These are phyloP conservation scores for Lenzites betulinus DNA, from an alignment of 768 basidiomycete species.

Conservation along the genomic window DNA sequence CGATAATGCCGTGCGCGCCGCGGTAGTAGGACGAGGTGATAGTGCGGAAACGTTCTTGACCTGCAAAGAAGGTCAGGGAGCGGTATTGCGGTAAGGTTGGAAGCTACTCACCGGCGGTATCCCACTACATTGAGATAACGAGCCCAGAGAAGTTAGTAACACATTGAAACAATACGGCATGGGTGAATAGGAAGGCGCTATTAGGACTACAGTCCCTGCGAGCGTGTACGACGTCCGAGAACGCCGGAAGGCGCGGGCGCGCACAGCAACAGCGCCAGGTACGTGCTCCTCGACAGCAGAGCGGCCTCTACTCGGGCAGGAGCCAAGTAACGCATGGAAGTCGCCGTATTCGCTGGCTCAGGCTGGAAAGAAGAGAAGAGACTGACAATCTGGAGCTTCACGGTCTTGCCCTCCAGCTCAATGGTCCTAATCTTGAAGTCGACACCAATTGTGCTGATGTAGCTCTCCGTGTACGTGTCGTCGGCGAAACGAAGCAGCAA, in stretches of 20 bases:
- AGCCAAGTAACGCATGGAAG: background rate
- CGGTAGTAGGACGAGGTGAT: conserved; percentile 99
- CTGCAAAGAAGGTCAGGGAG: conserved; percentile 41
- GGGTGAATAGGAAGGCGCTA: background rate
- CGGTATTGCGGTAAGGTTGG: background rate
- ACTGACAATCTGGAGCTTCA: conserved; percentile 97
- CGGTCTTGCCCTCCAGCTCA: conserved; percentile 97
- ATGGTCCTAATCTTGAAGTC: conserved; percentile 99
- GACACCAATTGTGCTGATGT: conserved; percentile 97
- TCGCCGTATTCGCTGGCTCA: background rate
- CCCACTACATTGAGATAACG: conserved; percentile 67
- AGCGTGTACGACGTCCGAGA: conserved; percentile 2
- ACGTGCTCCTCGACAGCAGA: background rate
- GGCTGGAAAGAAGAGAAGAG: conserved; percentile 6
- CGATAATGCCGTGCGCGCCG: conserved; percentile 96
- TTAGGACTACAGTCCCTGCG: background rate
- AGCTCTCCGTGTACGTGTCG: conserved; percentile 97
- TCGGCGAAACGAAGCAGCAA: conserved; percentile 91
- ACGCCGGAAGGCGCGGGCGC: background rate
- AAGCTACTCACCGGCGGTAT: conserved; percentile 77
- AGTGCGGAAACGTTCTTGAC: conserved; percentile 98
- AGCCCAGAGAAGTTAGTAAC: conserved; percentile 25
- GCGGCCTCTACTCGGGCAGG: background rate
- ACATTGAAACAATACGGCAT: conserved; percentile 21
- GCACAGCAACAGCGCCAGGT: conserved; percentile 7